Percentiles rank a stretch among this genome's conserved stretches.
phyloP scores from a whole-genome alignment of 164 flowering plant genomes.

The Piper longum region DNA sequence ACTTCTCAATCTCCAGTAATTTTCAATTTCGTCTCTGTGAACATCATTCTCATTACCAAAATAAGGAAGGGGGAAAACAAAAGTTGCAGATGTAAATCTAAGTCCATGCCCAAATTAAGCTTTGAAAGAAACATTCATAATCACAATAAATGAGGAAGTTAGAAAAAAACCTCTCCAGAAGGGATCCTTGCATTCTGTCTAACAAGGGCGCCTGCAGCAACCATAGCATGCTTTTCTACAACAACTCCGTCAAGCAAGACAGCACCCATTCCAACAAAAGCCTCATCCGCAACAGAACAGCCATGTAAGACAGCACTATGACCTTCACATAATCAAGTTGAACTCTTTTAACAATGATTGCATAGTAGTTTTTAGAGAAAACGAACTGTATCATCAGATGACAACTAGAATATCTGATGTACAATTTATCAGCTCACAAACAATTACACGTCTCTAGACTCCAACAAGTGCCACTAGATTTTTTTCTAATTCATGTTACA shows the following conservation, averaged over 20 bases:
- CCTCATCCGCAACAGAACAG: conserved; percentile 88
- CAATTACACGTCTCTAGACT: too few relatives aligned
- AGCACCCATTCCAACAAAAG: conserved; percentile 92
- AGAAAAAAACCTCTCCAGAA: conserved; percentile 51
- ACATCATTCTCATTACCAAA: too few relatives aligned
- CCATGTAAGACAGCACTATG: conserved; percentile 93
- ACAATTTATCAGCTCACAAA: too few relatives aligned
- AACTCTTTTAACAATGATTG: background rate
- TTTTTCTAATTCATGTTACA: background rate
- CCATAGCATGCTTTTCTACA: conserved; percentile 86
- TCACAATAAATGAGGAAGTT: background rate
- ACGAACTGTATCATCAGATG: too few relatives aligned
- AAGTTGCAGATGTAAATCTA: too few relatives aligned
- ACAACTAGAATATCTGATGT: too few relatives aligned
- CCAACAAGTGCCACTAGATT: too few relatives aligned
- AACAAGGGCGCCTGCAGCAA: conserved; percentile 93
- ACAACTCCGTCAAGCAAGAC: conserved; percentile 78
- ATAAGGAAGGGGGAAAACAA: too few relatives aligned
- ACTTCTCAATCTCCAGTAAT: too few relatives aligned
- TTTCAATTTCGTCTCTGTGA: too few relatives aligned
- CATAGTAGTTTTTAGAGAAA: too few relatives aligned
- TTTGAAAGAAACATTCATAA: background rate
- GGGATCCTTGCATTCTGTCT: conserved; percentile 85
- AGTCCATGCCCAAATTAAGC: too few relatives aligned
- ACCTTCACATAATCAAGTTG: conserved; percentile 32